A percentile compares a stretch with the other conserved stretches of the same genome.
phyloP scores from a whole-genome alignment of 305 asterid genomes.

The Withania somnifera region DNA sequence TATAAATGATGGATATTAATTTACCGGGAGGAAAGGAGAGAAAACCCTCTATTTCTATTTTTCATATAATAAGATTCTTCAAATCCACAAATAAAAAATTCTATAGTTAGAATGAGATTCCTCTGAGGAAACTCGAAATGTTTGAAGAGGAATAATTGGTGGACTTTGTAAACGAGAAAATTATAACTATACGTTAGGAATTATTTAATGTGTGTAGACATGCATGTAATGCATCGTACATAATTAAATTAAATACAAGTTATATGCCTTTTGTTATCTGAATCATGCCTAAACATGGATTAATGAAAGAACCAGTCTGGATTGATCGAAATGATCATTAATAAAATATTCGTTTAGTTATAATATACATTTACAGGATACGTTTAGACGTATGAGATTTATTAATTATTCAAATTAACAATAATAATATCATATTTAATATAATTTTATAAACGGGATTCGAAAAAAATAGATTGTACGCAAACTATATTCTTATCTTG shows the following conservation, averaged over 20 bases:
- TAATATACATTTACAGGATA: neutral
- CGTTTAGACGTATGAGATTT: neutral
- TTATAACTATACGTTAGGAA: neutral
- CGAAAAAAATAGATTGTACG: no score
- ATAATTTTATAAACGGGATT: no score
- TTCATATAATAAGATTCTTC: no score
- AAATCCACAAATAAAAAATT: no score
- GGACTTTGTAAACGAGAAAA: neutral
- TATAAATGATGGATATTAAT: no score
- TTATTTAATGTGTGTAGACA: neutral
- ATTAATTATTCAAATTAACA: no score
- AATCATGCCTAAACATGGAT: neutral
- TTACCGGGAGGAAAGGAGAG: no score
- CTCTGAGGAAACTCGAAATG: neutral
- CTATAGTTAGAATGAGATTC: no score
- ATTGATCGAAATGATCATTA: neutral
- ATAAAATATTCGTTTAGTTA: neutral
- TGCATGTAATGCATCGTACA: no score
- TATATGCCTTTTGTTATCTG: neutral
- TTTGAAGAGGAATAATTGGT: neutral
- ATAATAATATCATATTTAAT: no score
- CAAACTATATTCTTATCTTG: no score
- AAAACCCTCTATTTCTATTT: no score
- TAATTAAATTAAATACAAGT: neutral
- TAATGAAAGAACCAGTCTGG: neutral